These are phyloP conservation scores for Ziziphus jujuba DNA, from an alignment of 306 rosid species.

Conservation along the genomic window DNA sequence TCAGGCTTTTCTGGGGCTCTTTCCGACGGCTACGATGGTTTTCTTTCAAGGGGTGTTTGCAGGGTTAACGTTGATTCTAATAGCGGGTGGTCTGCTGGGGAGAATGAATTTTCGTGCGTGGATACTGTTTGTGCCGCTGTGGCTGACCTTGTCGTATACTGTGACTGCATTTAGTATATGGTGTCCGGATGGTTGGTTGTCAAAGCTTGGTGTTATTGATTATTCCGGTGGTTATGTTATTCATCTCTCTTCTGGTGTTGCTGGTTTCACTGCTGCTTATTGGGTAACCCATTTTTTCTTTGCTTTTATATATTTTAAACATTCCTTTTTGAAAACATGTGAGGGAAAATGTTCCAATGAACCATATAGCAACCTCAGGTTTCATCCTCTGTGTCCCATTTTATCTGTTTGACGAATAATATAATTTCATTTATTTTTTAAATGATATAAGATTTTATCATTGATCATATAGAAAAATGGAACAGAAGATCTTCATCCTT, in stretches of 20 bases:
- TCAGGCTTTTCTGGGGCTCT: conserved; percentile 38
- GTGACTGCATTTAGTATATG: conserved; percentile 51
- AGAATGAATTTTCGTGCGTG: conserved; percentile 55
- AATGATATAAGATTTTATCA: no score
- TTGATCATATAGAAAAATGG: no score
- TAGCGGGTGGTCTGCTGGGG: conserved; percentile 48
- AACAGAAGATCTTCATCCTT: no score
- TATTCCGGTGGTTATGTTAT: conserved; percentile 49
- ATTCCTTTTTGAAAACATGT: no score
- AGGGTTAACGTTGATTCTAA: conserved; percentile 40
- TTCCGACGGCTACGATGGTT: conserved; percentile 54
- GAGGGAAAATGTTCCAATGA: no score
- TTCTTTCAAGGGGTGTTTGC: conserved; percentile 50
- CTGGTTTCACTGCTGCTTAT: conserved; percentile 51
- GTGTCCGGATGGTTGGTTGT: conserved; percentile 51
- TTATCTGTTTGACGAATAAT: no score
- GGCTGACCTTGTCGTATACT: conserved; percentile 43
- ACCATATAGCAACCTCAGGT: no score
- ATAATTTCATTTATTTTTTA: no score
- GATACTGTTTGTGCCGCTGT: conserved; percentile 57
- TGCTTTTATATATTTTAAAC: no score
- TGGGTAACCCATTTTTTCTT: conserved; percentile 23
- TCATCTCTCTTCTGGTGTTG: conserved; percentile 49
- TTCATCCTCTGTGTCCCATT: no score
- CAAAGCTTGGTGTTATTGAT: conserved; percentile 49